Conservation (phyloP, 202 grass and related monocot genomes). For the Panicum hallii region DNA sequence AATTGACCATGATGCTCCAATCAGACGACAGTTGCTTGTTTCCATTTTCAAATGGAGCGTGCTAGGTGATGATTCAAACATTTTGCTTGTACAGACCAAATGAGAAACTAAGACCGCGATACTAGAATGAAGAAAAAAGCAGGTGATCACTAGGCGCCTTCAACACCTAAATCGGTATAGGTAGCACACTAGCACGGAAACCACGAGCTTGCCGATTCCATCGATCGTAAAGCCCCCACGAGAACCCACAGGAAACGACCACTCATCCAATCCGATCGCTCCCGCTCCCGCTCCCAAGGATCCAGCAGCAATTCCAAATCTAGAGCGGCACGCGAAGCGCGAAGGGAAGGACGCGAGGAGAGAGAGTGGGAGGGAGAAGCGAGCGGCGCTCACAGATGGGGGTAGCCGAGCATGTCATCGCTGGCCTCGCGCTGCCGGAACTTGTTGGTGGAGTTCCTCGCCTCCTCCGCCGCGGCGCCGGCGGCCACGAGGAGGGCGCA, state of each 20-base stretch:
- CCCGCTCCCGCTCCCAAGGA: constrained; percentile 4
- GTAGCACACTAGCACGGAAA: not conserved
- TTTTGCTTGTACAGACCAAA: not conserved
- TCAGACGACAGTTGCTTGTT: not conserved
- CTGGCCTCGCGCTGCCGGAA: constrained; percentile 95
- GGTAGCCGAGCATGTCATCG: constrained; percentile 80
- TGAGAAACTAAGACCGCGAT: not conserved
- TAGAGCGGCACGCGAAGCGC: not conserved
- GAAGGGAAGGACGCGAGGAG: not conserved
- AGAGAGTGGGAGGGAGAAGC: not conserved
- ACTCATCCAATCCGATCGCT: constrained; percentile 26
- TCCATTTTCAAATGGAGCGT: not conserved
- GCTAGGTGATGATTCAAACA: not conserved
- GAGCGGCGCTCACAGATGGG: constrained; percentile 61
- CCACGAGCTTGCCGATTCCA: constrained; percentile 7
- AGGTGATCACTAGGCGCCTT: constrained; percentile 10
- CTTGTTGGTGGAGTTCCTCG: constrained; percentile 68
- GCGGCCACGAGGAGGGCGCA: constrained; percentile 48
- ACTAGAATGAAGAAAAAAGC: not conserved
- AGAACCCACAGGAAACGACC: not conserved
- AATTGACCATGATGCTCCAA: constrained; percentile 10
- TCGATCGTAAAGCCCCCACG: not conserved
- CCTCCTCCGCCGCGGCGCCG: constrained; percentile 22
- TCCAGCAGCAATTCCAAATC: constrained; percentile 42
- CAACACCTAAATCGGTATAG: not conserved